phyloP scores from a whole-genome alignment of 2,329 filamentous ascomycete genomes.

The Dactylellina leptospora region DNA sequence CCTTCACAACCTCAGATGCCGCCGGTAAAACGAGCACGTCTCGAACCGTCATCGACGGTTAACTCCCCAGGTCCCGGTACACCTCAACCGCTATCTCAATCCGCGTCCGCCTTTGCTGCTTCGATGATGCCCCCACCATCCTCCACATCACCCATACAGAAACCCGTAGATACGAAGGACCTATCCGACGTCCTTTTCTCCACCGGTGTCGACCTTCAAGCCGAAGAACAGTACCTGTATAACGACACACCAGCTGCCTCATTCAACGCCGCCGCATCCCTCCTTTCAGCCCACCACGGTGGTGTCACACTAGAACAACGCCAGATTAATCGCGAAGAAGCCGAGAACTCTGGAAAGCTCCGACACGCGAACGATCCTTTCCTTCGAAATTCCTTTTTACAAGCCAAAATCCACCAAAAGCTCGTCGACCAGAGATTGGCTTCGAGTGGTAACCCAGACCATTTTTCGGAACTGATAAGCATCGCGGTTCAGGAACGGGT shows the following conservation, averaged over 20 bases:
- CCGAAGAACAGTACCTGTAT: conserved; percentile 57
- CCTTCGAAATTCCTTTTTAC: conserved; percentile 7
- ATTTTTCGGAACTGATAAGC: conserved; percentile 28
- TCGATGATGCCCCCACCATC: conserved; percentile 49
- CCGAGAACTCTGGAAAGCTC: conserved; percentile 41
- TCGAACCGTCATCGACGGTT: conserved; percentile 25
- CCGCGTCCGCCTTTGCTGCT: conserved; percentile 40
- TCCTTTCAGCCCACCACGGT: neutral
- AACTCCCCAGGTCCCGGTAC: conserved; percentile 41
- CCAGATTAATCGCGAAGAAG: conserved; percentile 18
- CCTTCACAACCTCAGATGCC: conserved; percentile 32
- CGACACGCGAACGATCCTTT: conserved; percentile 40
- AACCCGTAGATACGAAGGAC: conserved; percentile 57
- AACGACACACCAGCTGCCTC: conserved; percentile 49
- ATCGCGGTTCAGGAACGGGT: conserved; percentile 43
- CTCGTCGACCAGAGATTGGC: conserved; percentile 17
- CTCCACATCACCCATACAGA: conserved; percentile 53
- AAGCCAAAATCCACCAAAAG: conserved; percentile 17
- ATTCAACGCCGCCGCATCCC: conserved; percentile 6
- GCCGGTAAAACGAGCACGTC: conserved; percentile 38
- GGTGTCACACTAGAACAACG: conserved; percentile 25
- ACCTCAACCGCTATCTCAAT: no score
- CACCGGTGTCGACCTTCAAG: conserved; percentile 57
- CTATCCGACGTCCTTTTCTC: conserved; percentile 57
- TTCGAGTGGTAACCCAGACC: conserved; percentile 20